Conservation (phyloP, 192 early-diverging fungal genomes). For the Chytriomyces hyalinus region DNA sequence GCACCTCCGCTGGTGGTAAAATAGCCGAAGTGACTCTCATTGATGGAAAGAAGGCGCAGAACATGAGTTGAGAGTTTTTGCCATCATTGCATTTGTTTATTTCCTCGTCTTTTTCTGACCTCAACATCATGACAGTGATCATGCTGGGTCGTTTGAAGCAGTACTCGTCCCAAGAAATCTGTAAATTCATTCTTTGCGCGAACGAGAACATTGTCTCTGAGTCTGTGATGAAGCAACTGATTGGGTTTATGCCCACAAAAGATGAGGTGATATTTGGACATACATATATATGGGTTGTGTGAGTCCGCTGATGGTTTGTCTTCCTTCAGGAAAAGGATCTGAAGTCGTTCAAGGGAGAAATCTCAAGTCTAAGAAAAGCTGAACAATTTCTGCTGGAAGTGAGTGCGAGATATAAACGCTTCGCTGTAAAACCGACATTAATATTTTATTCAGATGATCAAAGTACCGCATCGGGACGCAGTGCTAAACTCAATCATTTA, state of each 20-base stretch:
- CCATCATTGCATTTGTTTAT: neutral
- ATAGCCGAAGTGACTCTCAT: conserved; percentile 42
- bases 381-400: conserved; percentile 48
- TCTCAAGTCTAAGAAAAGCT: conserved; percentile 30
- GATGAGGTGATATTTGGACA: conserved; percentile 40
- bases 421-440: neutral
- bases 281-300: too few relatives aligned
- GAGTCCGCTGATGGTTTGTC: neutral
- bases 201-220: conserved; percentile 46
- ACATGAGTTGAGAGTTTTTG: conserved; percentile 44
- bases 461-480: conserved; percentile 34
- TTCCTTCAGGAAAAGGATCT: conserved; percentile 23
- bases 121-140: conserved; percentile 38
- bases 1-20: neutral
- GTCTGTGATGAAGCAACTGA: conserved; percentile 40
- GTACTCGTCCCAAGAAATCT: conserved; percentile 34
- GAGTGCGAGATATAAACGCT: neutral
- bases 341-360: conserved; percentile 36
- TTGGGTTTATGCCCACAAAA: conserved; percentile 38
- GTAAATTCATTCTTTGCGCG: conserved; percentile 26
- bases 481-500: conserved; percentile 39
- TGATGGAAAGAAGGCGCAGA: conserved; percentile 54
- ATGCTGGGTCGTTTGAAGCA: conserved; percentile 41
- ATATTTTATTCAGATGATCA: conserved; percentile 37
- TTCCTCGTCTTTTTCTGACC: neutral